Base-by-base conservation (phyloP, 768 basidiomycete genomes). In the Phlebiopsis gigantea region DNA sequence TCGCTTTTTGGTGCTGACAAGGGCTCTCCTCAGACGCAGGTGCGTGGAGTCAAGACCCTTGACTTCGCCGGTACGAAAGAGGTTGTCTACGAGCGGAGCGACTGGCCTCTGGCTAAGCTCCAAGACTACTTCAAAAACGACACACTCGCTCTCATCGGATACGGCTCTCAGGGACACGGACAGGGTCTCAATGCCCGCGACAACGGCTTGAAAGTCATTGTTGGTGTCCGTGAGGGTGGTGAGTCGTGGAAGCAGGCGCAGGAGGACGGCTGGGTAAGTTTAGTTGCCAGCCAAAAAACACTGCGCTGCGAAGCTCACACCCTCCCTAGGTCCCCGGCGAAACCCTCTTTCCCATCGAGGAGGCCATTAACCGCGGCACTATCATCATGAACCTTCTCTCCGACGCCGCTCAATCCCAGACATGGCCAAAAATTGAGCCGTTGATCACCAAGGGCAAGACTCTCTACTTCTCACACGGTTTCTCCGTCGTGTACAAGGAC, bases 111-210 rank as follows among this genome's bases (percentile, higher is more conserved):
- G 60, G 85, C 93, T 60, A 98, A 92, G 77, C 87, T 99, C 69
- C 96, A 98, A 73, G 94, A 98, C 72, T 99, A 96, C 82, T 97
- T 99, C 83, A 98, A 98, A 77, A 90, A 98, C 70, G 97, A 99
- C 75, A 98, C 95, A 63, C 91, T 99, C 55, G 96, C 96, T 61
- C 85, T 99, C 75, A 98, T 98, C 66, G 97, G 97, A 58, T 98
- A 99, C 70, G 97, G 97, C 60, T 98, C 97, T 12, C 94, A 96
- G 76, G 95, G 96, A 42, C 97, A 98, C 73, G 97, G 97, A 19
- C 97, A 98, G 75, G 95, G 96, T 62, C 78, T 99, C 72, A 99
- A 99, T 70, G 96, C 97, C 56, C 93, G 97, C 65, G 97, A 98
- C 81, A 96, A 99, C 67, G 97, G 97, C 59, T 79, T 99, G 63